These are phyloP conservation scores for Lentinula sp. DNA, from an alignment of 768 basidiomycete genomes.

Conservation along the genomic window DNA sequence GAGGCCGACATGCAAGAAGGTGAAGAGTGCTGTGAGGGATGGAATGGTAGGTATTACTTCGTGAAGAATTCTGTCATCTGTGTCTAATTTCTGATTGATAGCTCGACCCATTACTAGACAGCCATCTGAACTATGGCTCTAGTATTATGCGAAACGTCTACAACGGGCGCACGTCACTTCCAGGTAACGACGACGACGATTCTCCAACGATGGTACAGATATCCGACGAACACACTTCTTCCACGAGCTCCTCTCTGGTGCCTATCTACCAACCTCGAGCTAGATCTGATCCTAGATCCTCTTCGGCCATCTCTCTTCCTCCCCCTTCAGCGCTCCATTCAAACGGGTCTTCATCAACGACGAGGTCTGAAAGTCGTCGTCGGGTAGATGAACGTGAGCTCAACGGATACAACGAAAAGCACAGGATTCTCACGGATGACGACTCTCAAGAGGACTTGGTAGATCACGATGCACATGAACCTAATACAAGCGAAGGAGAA, in stretches of 20 bases:
- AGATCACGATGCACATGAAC: neutral
- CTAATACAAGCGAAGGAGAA: neutral
- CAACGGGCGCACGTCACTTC: neutral
- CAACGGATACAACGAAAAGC: neutral
- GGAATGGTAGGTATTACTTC: slow-evolving; percentile 53
- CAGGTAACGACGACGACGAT: neutral
- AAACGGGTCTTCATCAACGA: neutral
- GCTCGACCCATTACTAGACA: neutral
- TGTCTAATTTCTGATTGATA: slow-evolving; percentile 21
- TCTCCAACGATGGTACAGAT: neutral
- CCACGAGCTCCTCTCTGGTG: neutral
- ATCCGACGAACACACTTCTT: neutral
- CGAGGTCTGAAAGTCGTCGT: neutral
- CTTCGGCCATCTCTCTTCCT: neutral
- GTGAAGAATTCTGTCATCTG: slow-evolving; percentile 2
- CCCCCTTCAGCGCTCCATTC: neutral
- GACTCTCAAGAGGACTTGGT: neutral
- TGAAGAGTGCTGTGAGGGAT: slow-evolving; percentile 60
- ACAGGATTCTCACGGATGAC: neutral
- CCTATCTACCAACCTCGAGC: neutral
- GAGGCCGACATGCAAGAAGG: slow-evolving; percentile 71
- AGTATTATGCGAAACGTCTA: neutral
- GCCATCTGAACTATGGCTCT: neutral
- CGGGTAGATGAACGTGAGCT: neutral
- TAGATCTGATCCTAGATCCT: neutral